Evolutionary conservation across 106 monocot species (phyloP), one percentile per base, ranked within the genome.

Genomic region (Dendrobium nobile): DNA sequence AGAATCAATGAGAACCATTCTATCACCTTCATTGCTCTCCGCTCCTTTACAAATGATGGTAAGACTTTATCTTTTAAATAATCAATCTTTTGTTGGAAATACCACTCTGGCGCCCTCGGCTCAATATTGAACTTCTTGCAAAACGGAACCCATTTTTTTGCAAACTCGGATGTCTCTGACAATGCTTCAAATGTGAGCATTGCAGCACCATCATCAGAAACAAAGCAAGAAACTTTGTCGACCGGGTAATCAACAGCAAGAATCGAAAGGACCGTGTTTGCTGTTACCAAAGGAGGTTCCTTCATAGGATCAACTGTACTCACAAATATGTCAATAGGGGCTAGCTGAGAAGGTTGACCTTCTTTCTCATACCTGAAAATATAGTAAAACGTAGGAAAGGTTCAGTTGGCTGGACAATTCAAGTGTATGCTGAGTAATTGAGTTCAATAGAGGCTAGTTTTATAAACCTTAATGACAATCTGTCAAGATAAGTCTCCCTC

Each of bases 271-370:
- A 93, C 90, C 20, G 92, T 93, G 81, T 93, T 93, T 84, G 92
- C 92, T 58, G 92, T 93, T 79, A 93, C 90, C 67, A 93, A 58
- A 58, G 92, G 90, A 28, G 92, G 92, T 59, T 93, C 92, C 85
- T 93, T 93, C 86, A 88, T n/a, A 11, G 92, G 92, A 78, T 93
- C 92, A 72, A 93, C 92, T 7, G 92, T 93, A 83, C 92, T 93
- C 41, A 93, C 92, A 86, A 87, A 93, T 59, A 93, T 79, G 73
- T 93, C 92, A 24, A 93, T 82, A 20, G 82, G 5, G 20, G 85
- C 78, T n/a, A 93, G 77, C 82, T 86, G 85, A 79, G 93, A 93
- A 28, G 91, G 91, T 74, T 81, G 81, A 64, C 93, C 93, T 82
- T 93, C 93, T 67, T 91, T 93, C 54, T 93, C 93, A 84, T 93